Evolutionary conservation across 1,284 basidiomycete species (phyloP), one percentile per base, ranked within the genome.

Genomic region (Stygiomarasmius scandens): DNA sequence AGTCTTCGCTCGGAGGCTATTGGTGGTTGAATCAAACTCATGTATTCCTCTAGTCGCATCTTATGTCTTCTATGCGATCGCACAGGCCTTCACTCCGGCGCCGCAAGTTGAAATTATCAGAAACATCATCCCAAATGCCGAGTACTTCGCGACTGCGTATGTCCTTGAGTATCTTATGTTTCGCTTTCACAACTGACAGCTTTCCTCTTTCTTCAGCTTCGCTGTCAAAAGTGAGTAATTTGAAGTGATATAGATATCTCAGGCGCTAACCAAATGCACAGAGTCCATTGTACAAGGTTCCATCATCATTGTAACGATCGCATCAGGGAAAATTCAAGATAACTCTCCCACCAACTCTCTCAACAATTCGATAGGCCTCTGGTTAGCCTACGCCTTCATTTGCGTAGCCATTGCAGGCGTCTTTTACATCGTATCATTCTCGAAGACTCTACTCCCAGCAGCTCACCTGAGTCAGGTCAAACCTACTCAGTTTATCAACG

Each of bases 31-130:
- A 41, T 41, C 5, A 5, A 12, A 41, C 16, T 41, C 38, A 74
- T 20, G 14, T n/a, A 22, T 45, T 43, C n/a, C 22, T 41, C 16
- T 44, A 56, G 55, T 79, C 43, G 74, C 74, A 23, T 76, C 77
- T 25, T 78, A 79, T 60, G 69, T 78, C 10, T 76, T 79, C 64
- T 79, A 78, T 58, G 76, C 77, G 2, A 59, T 78, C 19, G 71
- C 77, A 32, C 75, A 77, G 69, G 76, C 74, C 55, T 70, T 78
- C 29, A 79, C 77, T 0, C 76, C 76, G 2, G 75, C 76, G 2
- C 77, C 77, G 1, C 76, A 79, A 67, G 77, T 78, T 6, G 77
- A 79, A 62, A 77, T 79, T 43, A 69, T 79, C 29, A 71, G 77
- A 3, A 77, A 66, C 58, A 74, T 73, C 25, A 70, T 73, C 65